Conservation (phyloP, 148 eudicot genomes). For the Amaranthus hypochondriacus region DNA sequence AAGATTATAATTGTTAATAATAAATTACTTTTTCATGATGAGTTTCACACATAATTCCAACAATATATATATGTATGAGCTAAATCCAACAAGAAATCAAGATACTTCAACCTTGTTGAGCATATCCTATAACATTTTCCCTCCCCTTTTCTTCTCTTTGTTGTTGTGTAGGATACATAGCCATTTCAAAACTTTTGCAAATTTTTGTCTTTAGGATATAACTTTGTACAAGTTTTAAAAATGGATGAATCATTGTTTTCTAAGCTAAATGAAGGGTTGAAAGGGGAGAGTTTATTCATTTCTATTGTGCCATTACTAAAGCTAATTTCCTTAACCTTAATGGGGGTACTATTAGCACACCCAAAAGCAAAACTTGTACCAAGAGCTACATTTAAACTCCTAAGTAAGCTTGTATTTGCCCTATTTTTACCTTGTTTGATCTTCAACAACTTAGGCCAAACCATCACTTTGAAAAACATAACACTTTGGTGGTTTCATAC, state of each 20-base stretch:
- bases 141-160: neutral
- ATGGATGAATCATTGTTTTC: conserved; percentile 24
- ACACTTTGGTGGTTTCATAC: conserved; percentile 89
- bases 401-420: conserved; percentile 91
- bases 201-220: neutral
- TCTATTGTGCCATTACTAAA: conserved; percentile 69
- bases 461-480: conserved; percentile 60
- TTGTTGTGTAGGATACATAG: neutral
- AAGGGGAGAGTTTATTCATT: conserved; percentile 28
- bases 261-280: conserved; percentile 23
- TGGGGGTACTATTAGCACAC: conserved; percentile 64
- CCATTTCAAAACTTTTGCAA: neutral
- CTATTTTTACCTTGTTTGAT: conserved; percentile 77
- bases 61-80: neutral
- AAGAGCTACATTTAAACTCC: conserved; percentile 72
- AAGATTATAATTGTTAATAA: no score
- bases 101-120: neutral
- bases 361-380: conserved; percentile 70
- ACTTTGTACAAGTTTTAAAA: neutral
- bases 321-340: conserved; percentile 48
- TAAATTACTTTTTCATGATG: no score
- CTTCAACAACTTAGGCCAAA: conserved; percentile 68
- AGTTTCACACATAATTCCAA: no score
- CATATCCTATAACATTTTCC: neutral
- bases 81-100: neutral